phyloP scores from a whole-genome alignment of 331 rosid genomes.

The Acacia pycnantha region DNA sequence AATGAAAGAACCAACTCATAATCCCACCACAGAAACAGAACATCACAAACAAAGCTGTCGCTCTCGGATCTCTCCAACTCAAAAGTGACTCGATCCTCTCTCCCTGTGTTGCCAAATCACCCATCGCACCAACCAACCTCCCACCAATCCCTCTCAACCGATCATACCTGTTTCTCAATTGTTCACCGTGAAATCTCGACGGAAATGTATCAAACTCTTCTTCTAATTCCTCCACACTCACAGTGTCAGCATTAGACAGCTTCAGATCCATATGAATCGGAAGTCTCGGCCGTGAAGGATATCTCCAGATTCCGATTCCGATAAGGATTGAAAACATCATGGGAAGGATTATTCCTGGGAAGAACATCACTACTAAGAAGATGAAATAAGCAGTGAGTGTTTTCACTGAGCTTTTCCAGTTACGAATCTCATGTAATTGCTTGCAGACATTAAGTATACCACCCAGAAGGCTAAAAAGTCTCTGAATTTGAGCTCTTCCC shows the following conservation, averaged over 20 bases:
- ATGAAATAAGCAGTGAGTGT: background rate
- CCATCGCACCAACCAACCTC: slow-evolving; percentile 35
- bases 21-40: slow-evolving; percentile 30
- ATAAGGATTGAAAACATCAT: background rate
- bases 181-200: background rate
- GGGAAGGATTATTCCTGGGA: slow-evolving; percentile 26
- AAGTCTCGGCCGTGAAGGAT: slow-evolving; percentile 36
- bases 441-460: slow-evolving; percentile 19
- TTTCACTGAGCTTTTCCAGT: slow-evolving; percentile 32
- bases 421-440: slow-evolving; percentile 16
- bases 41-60: slow-evolving; percentile 37
- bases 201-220: slow-evolving; percentile 53
- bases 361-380: slow-evolving; percentile 11
- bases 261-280: slow-evolving; percentile 41
- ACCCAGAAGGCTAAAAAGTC: slow-evolving; percentile 34
- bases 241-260: slow-evolving; percentile 38
- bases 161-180: slow-evolving; percentile 40
- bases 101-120: slow-evolving; percentile 52
- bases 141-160: slow-evolving; percentile 38
- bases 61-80: slow-evolving; percentile 61
- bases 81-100: slow-evolving; percentile 48
- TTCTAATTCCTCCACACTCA: slow-evolving; percentile 39
- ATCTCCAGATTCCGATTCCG: slow-evolving; percentile 28
- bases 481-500: slow-evolving; percentile 40
- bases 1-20: slow-evolving; percentile 12